Percentiles rank a stretch among this genome's conserved stretches.
Conservation (phyloP, 352 stramenopile species). For the Globisporangium paroecandrum region DNA sequence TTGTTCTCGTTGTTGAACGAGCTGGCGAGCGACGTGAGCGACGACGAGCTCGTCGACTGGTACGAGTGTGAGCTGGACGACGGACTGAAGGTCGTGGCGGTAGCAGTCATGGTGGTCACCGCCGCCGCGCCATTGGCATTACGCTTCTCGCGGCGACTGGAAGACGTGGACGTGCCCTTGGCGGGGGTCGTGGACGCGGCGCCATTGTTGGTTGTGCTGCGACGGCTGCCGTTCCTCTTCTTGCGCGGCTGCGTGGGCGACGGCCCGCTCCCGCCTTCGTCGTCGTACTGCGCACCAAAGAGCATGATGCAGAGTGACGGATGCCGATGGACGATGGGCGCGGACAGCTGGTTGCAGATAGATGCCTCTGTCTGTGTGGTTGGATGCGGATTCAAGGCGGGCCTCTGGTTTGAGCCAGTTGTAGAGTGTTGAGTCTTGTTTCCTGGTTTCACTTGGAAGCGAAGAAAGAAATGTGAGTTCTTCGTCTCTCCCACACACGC, state of each 20-base stretch:
- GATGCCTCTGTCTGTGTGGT: background rate
- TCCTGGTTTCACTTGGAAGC: background rate
- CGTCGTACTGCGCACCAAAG: conserved; percentile 52
- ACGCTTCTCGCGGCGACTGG: conserved; percentile 7
- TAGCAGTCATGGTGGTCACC: background rate
- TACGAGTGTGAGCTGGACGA: conserved; percentile 18
- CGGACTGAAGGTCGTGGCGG: conserved; percentile 12
- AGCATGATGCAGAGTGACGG: conserved; percentile 28
- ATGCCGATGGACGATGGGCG: background rate
- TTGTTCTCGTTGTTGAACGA: conserved; percentile 20
- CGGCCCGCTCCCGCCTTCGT: conserved; percentile 32
- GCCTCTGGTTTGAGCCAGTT: no score
- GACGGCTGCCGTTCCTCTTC: conserved; percentile 23
- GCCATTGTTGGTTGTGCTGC: background rate
- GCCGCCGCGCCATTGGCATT: background rate
- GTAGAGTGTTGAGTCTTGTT: background rate
- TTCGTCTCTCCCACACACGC: conserved; percentile 5
- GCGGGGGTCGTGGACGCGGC: conserved; percentile 3
- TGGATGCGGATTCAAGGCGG: background rate
- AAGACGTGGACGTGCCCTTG: conserved; percentile 1
- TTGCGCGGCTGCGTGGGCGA: conserved; percentile 29
- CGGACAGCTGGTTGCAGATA: background rate
- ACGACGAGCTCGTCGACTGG: conserved; percentile 25
- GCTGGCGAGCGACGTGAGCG: conserved; percentile 15
- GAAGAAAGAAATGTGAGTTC: conserved; percentile 7